These are phyloP conservation scores for Neoscytalidium dimidiatum DNA, from an alignment of 2,329 filamentous ascomycete species.

Conservation along the genomic window DNA sequence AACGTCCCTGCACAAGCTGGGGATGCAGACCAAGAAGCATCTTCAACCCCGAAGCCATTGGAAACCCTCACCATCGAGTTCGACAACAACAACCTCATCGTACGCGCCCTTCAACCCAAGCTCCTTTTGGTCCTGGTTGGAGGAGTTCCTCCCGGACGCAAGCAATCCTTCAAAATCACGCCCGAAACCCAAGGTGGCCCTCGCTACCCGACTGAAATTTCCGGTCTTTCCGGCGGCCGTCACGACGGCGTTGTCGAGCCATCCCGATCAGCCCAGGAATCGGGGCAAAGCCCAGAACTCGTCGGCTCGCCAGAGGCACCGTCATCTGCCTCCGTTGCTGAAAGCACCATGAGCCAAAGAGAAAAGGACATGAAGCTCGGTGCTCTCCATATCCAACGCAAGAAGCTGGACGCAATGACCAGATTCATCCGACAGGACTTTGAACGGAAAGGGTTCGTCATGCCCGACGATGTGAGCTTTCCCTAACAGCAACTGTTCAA, in stretches of 20 bases:
- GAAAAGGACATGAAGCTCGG: constrained; percentile 40
- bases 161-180: constrained; percentile 44
- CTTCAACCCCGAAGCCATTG: constrained; percentile 27
- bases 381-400: constrained; percentile 50
- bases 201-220: constrained; percentile 35
- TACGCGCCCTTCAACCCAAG: constrained; percentile 48
- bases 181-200: constrained; percentile 44
- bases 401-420: constrained; percentile 49
- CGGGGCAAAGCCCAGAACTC: constrained; percentile 15
- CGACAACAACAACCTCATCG: constrained; percentile 47
- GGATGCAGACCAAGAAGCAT: constrained; percentile 8
- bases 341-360: constrained; percentile 39
- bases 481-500: background rate
- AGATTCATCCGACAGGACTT: constrained; percentile 47
- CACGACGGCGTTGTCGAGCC: constrained; percentile 20
- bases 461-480: constrained; percentile 42
- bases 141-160: constrained; percentile 45
- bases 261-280: constrained; percentile 24
- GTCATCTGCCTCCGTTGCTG: constrained; percentile 31
- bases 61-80: constrained; percentile 51
- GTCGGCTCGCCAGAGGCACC: constrained; percentile 16
- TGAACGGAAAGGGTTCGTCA: constrained; percentile 47
- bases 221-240: constrained; percentile 18
- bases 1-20: background rate
- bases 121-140: constrained; percentile 52